Conservation (phyloP, 768 basidiomycete species). For the Suillus variegatus region DNA sequence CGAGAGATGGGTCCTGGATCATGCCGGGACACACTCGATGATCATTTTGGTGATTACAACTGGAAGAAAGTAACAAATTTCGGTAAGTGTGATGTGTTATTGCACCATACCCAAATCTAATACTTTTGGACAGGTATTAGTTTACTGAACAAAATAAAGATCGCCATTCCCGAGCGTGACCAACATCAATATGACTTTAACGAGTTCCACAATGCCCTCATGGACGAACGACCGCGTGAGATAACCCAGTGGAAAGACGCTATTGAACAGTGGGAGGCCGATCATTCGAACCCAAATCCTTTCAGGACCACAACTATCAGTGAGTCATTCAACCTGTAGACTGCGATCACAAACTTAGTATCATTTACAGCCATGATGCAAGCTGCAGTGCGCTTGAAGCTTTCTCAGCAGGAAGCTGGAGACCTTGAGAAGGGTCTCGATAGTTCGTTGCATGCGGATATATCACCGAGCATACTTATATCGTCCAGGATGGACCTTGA, state of each 20-base stretch:
- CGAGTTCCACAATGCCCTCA: not conserved
- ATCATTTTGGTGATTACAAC: too few relatives aligned
- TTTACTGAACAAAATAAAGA: too few relatives aligned
- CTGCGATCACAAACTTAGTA: too few relatives aligned
- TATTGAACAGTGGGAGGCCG: slow-evolving; percentile 25
- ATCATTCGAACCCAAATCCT: slow-evolving; percentile 24
- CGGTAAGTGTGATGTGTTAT: too few relatives aligned
- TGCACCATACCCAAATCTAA: too few relatives aligned
- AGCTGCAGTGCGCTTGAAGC: slow-evolving; percentile 6
- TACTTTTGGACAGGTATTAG: too few relatives aligned
- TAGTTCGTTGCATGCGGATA: slow-evolving; percentile 4
- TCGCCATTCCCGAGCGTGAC: too few relatives aligned
- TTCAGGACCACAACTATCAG: slow-evolving; percentile 7
- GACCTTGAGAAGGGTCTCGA: not conserved
- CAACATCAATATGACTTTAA: too few relatives aligned
- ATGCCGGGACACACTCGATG: too few relatives aligned
- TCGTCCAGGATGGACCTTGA: slow-evolving; percentile 17
- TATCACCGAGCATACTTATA: slow-evolving; percentile 10
- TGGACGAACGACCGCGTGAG: slow-evolving; percentile 14
- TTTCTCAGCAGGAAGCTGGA: slow-evolving; percentile 11
- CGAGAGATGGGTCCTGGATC: too few relatives aligned
- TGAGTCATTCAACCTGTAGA: too few relatives aligned
- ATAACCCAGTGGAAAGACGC: slow-evolving; percentile 15
- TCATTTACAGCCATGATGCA: not conserved
- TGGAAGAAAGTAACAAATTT: too few relatives aligned